Evolutionary conservation across 139 green algal species (phyloP).

Genomic region (Marvania coccoides): DNA sequence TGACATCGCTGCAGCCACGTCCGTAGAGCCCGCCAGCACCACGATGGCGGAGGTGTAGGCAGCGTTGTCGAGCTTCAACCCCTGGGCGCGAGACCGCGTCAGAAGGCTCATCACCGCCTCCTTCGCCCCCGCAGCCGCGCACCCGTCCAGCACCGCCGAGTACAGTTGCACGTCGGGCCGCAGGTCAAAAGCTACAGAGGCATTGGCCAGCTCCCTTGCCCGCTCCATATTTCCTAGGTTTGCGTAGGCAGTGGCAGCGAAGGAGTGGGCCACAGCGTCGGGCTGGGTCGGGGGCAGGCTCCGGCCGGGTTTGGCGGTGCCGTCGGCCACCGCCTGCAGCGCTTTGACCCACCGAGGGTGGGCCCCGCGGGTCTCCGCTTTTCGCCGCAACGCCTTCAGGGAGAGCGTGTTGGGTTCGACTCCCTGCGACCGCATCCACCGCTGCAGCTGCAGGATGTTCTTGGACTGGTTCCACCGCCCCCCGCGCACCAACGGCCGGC

Average conservation of each 20-base stretch:
- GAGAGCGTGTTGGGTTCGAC: background rate
- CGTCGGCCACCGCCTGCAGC: background rate
- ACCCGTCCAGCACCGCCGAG: constrained; percentile 14
- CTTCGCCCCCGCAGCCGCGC: constrained; percentile 8
- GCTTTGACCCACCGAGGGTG: background rate
- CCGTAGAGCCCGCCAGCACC: background rate
- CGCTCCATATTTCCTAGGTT: constrained; percentile 9
- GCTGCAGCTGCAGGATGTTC: background rate
- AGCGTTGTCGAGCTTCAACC: background rate
- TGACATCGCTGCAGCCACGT: constrained; percentile 1
- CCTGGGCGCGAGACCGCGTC: background rate
- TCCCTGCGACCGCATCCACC: background rate
- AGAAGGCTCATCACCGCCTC: constrained; percentile 15
- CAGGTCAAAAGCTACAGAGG: constrained; percentile 7
- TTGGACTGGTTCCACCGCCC: background rate
- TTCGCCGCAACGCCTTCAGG: background rate
- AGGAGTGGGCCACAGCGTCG: background rate
- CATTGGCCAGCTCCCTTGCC: constrained; percentile 4
- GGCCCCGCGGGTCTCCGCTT: background rate
- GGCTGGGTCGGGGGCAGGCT: constrained; percentile 4
- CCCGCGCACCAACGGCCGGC: background rate
- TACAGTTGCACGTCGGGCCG: background rate
- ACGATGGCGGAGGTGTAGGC: background rate
- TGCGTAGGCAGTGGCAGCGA: constrained; percentile 11
- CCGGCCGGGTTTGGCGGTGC: background rate